Percentiles rank a stretch among this genome's conserved stretches.
These are phyloP conservation scores for Sarocladiaceae sp. DNA, from an alignment of 2,329 filamentous ascomycete species.

Conservation along the genomic window DNA sequence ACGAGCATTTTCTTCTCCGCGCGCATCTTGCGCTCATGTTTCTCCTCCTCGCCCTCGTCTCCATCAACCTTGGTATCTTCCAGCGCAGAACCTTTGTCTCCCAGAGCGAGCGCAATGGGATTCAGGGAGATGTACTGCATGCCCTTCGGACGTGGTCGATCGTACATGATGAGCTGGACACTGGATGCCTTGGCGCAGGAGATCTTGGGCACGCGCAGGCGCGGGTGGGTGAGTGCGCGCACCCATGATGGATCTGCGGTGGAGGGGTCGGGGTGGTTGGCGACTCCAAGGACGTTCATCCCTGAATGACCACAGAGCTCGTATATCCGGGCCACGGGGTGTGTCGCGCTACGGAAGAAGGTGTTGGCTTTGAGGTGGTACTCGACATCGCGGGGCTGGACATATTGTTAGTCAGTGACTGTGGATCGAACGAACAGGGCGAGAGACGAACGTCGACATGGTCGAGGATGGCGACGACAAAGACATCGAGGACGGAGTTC, in stretches of 20 bases:
- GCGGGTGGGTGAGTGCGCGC: constrained; percentile 49
- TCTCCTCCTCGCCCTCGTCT: constrained; percentile 67
- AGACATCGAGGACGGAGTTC: constrained; percentile 84
- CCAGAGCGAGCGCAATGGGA: constrained; percentile 82
- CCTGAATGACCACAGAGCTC: constrained; percentile 75
- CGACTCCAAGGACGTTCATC: constrained; percentile 79
- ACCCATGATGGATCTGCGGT: constrained; percentile 62
- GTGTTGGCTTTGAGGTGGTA: constrained; percentile 78
- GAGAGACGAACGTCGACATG: constrained; percentile 69
- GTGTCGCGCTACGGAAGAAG: constrained; percentile 73
- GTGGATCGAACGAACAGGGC: background rate
- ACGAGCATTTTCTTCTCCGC: constrained; percentile 61
- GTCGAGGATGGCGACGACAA: constrained; percentile 83
- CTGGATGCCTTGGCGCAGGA: constrained; percentile 65
- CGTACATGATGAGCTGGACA: constrained; percentile 83
- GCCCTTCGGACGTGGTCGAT: constrained; percentile 72
- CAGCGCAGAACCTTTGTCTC: constrained; percentile 54
- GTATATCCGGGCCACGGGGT: constrained; percentile 74
- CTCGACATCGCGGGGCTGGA: constrained; percentile 71
- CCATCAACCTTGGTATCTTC: constrained; percentile 31
- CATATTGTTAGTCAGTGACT: constrained; percentile 18
- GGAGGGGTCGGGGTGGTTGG: constrained; percentile 55
- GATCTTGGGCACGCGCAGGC: constrained; percentile 58
- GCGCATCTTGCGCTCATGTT: constrained; percentile 51
- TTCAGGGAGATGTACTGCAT: constrained; percentile 96